Evolutionary conservation across 169 alveolate species (phyloP).

Genomic region (Plasmodium chabaudi): DNA sequence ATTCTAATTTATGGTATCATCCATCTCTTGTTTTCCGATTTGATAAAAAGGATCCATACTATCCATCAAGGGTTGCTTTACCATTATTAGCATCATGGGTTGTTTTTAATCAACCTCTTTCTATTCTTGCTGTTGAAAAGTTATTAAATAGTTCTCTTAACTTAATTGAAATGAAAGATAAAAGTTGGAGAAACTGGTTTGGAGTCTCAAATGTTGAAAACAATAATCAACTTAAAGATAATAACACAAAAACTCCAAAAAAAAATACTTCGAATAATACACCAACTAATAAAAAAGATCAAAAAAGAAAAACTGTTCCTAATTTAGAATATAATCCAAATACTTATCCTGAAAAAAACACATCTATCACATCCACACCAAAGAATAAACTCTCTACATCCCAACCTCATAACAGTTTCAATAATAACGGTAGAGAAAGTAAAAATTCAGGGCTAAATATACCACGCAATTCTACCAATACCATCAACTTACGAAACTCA

Average conservation of each 20-base stretch:
- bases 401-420: neutral
- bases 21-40: constrained; percentile 92
- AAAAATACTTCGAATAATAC: too few relatives aligned
- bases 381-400: neutral
- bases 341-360: too few relatives aligned
- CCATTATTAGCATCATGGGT: constrained; percentile 92
- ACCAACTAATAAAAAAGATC: neutral
- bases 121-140: constrained; percentile 86
- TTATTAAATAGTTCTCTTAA: constrained; percentile 79
- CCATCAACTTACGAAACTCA: neutral
- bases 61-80: constrained; percentile 91
- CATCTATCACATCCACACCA: neutral
- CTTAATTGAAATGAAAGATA: constrained; percentile 45
- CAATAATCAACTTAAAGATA: constrained; percentile 18
- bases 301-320: neutral
- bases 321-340: neutral
- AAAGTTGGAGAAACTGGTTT: constrained; percentile 76
- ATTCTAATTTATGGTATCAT: constrained; percentile 92
- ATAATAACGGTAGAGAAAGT: constrained; percentile 8
- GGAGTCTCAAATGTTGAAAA: constrained; percentile 70
- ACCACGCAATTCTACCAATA: too few relatives aligned
- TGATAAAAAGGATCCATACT: constrained; percentile 91
- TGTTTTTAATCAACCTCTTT: constrained; percentile 90
- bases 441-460: neutral
- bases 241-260: neutral